Conservation (phyloP, 2,329 filamentous ascomycete genomes). For the Byssochlamys sp. region DNA sequence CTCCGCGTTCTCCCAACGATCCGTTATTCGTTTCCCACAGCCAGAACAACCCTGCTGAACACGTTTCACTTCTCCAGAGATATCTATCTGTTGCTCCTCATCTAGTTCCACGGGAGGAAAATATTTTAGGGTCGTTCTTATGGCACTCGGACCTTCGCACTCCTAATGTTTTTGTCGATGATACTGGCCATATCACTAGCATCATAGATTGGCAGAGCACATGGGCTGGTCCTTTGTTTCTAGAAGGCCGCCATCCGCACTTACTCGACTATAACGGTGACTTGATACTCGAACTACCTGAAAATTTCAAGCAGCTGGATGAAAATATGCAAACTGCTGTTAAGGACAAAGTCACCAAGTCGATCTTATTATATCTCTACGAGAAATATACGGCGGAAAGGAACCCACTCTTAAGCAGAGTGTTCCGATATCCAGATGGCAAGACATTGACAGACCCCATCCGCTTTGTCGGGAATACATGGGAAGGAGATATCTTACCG, state of each 20-base stretch:
- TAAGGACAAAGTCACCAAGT: too few species aligned
- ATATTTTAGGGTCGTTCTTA: slow-evolving; percentile 20
- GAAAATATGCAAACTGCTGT: too few species aligned
- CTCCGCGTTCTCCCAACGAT: slow-evolving; percentile 11
- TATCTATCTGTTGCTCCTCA: slow-evolving; percentile 22
- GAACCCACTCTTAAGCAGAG: too few species aligned
- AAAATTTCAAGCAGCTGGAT: too few species aligned
- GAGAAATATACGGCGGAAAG: too few species aligned
- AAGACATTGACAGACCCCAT: slow-evolving; percentile 18
- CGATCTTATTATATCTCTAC: too few species aligned
- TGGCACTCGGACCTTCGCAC: slow-evolving; percentile 33
- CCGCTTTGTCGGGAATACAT: slow-evolving; percentile 20
- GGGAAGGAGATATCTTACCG: slow-evolving; percentile 23
- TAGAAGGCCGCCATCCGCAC: too few species aligned
- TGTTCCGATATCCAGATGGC: not conserved
- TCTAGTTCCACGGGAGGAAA: slow-evolving; percentile 18
- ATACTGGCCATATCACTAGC: slow-evolving; percentile 24
- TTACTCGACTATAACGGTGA: too few species aligned
- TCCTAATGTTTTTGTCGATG: slow-evolving; percentile 30
- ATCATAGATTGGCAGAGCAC: slow-evolving; percentile 37
- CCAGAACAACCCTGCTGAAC: slow-evolving; percentile 20
- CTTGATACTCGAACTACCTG: too few species aligned
- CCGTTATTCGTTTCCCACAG: slow-evolving; percentile 13
- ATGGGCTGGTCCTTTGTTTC: slow-evolving; percentile 11
- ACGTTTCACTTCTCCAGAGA: slow-evolving; percentile 24